Base-by-base conservation (phyloP, 2,329 filamentous ascomycete species). In the Pseudogymnoascus pannorum region DNA sequence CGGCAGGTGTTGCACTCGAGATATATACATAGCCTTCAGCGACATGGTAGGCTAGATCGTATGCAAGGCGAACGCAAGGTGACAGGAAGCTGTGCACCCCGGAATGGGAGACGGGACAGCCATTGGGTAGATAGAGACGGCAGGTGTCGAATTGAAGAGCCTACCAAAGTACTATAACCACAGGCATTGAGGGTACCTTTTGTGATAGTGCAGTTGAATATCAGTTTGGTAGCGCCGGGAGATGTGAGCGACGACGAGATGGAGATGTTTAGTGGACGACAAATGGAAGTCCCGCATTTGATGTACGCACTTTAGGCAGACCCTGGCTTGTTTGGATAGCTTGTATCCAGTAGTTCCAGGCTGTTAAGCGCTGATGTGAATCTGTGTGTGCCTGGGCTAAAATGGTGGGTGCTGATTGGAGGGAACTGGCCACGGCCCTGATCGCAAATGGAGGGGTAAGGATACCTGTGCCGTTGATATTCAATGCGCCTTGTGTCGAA, bases 351-450 rank as follows among this genome's bases (percentile, higher is more conserved):
- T 54, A 54, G 48, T 18, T 54, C 26, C 11, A 5, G 14, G 16
- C 48, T 54, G 48, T 54, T 54, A 54, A 54, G 48, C 48, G 48
- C 48, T 54, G 48, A 33, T 33, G 48, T 54, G 48, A 54, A 16
- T 24, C 48, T 54, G 48, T 54, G 26, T 31, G 48, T 54, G 48
- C 26, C 16, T 54, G 48, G 26, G 48, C 26, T 54, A 54, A 33
- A 54, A 33, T 33, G 11, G 16, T 16, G 16, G 11, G 8, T 8
- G 26, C 3, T 54, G 26, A 54, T 54, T 54, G 48, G 48, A 18
- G 48, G 48, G 44, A 7, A 6, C 44, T 51, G 38, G 6, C 14
- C 12, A 22, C 14, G 42, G 24, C 7, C 48, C 48, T 54, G 26
- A 54, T 26, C 48, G 48, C 48, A 18, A 31, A 54, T 31, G 48